Conservation (phyloP, 768 basidiomycete genomes). For the Termitomyces sp. region DNA sequence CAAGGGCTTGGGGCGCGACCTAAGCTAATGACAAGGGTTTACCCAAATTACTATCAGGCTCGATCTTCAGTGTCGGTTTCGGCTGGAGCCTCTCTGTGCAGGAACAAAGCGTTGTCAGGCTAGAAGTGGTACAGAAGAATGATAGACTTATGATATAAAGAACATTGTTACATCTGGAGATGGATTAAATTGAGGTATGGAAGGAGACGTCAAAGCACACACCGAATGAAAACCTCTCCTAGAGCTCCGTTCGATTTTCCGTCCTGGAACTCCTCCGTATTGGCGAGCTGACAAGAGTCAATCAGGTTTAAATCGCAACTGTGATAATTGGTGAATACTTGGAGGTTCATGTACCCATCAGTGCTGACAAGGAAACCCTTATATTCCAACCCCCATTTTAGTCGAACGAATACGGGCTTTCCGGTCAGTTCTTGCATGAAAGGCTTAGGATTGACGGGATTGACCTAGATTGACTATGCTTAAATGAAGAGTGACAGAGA, state of each 20-base stretch:
- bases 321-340: constrained; percentile 43
- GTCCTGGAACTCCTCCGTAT: constrained; percentile 97
- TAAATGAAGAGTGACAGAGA: neutral
- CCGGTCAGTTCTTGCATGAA: constrained; percentile 98
- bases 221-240: constrained; percentile 99
- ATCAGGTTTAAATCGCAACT: neutral
- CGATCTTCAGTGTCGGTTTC: constrained; percentile 26
- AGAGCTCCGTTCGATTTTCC: constrained; percentile 92
- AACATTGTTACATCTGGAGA: constrained; percentile 84
- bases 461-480: constrained; percentile 44
- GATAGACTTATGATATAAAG: constrained; percentile 84
- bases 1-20: neutral
- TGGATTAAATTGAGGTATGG: constrained; percentile 11
- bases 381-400: constrained; percentile 99
- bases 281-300: constrained; percentile 69
- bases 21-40: neutral
- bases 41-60: neutral
- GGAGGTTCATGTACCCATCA: constrained; percentile 99
- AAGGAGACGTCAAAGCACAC: constrained; percentile 19
- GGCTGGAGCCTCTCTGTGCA: constrained; percentile 71
- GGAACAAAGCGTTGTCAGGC: constrained; percentile 20
- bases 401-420: constrained; percentile 88
- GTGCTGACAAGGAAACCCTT: constrained; percentile 99
- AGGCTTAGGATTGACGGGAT: constrained; percentile 97
- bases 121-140: constrained; percentile 4